These are phyloP conservation scores for Climacium dendroides DNA, from an alignment of 225 moss, liverwort and hornwort genomes.

Conservation along the genomic window DNA sequence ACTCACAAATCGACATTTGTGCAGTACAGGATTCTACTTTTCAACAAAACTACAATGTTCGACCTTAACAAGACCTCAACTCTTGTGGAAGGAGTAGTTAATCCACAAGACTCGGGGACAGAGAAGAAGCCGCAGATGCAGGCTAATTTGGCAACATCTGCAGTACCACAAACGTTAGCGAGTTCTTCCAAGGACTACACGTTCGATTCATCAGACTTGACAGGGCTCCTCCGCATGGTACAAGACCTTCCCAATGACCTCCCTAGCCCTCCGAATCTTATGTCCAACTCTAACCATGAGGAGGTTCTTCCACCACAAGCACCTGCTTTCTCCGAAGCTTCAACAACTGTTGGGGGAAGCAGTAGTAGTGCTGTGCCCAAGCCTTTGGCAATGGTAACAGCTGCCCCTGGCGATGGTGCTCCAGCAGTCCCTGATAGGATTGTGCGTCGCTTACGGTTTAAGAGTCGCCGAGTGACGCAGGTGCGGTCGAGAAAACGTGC, in stretches of 20 bases:
- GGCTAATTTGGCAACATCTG: not conserved
- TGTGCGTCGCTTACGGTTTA: not conserved
- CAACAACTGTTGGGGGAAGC: not conserved
- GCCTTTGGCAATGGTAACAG: too few species aligned
- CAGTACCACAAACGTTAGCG: too few species aligned
- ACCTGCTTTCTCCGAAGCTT: not conserved
- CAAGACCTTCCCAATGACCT: not conserved
- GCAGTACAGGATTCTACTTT: not conserved
- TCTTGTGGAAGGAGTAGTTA: not conserved
- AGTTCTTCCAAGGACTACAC: not conserved
- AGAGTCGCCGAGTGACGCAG: not conserved
- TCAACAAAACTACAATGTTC: not conserved
- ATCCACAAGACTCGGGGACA: not conserved
- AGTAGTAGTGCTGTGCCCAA: not conserved
- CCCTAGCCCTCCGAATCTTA: not conserved
- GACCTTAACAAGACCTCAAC: not conserved
- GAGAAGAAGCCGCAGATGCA: not conserved
- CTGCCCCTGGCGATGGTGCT: too few species aligned
- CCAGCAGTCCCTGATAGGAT: too few species aligned
- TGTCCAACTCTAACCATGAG: not conserved
- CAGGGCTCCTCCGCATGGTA: not conserved
- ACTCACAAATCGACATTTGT: not conserved
- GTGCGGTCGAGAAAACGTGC: not conserved
- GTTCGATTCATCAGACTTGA: not conserved
- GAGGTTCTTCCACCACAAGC: not conserved